These are phyloP conservation scores for Amauroascus verrucosus DNA, from an alignment of 2,329 filamentous ascomycete species.

Conservation along the genomic window DNA sequence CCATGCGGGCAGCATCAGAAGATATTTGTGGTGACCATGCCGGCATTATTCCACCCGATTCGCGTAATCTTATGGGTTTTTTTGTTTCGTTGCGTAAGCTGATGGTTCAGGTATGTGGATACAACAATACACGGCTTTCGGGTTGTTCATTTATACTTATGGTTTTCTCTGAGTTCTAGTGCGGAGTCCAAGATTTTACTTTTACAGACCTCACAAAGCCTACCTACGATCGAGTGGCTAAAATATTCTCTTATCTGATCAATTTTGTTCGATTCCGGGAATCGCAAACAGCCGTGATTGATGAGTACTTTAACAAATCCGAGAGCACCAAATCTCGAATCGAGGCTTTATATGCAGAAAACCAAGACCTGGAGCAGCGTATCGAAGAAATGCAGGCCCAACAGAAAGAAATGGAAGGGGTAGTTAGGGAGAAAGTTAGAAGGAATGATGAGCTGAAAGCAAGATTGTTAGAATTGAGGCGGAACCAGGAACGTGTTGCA, in stretches of 20 bases:
- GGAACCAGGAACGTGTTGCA: conserved; percentile 72
- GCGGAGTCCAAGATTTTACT: conserved; percentile 85
- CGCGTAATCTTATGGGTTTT: conserved; percentile 90
- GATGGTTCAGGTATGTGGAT: conserved; percentile 50
- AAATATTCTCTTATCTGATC: conserved; percentile 95
- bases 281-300: conserved; percentile 78
- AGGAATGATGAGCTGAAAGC: conserved; percentile 82
- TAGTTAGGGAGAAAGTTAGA: conserved; percentile 73
- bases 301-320: conserved; percentile 85
- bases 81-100: conserved; percentile 73
- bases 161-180: conserved; percentile 39
- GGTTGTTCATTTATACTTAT: neutral
- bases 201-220: conserved; percentile 88
- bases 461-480: conserved; percentile 65
- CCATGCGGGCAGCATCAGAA: conserved; percentile 84
- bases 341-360: conserved; percentile 72
- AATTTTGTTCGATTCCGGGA: conserved; percentile 98
- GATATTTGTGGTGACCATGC: conserved; percentile 68
- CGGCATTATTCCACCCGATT: conserved; percentile 76
- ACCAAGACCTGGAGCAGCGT: conserved; percentile 73
- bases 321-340: conserved; percentile 80
- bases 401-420: conserved; percentile 66
- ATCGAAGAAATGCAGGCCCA: conserved; percentile 72
- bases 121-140: neutral
- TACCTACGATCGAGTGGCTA: conserved; percentile 78